phyloP scores from a whole-genome alignment of 495 filamentous ascomycete species.

The Penicillium parvum region DNA sequence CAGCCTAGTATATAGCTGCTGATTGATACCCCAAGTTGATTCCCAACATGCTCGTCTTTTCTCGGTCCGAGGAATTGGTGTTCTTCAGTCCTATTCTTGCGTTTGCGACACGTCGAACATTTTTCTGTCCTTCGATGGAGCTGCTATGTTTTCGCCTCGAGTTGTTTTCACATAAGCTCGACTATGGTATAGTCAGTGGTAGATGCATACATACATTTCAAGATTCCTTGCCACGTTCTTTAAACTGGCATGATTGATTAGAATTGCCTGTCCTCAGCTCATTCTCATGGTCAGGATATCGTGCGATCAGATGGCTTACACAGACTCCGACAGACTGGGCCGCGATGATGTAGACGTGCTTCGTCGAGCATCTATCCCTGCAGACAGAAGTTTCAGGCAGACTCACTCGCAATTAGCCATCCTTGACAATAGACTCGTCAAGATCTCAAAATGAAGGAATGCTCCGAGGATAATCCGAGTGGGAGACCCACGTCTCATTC shows the following conservation, averaged over 20 bases:
- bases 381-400: conserved; percentile 6
- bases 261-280: too few relatives aligned
- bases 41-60: background rate
- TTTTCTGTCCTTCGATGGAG: too few relatives aligned
- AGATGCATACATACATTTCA: too few relatives aligned
- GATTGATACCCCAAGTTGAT: conserved; percentile 14
- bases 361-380: background rate
- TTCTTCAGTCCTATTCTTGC: background rate
- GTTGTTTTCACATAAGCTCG: background rate
- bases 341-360: conserved; percentile 1
- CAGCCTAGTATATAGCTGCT: conserved; percentile 3
- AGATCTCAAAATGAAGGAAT: conserved; percentile 5
- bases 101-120: conserved; percentile 15
- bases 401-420: too few relatives aligned
- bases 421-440: background rate
- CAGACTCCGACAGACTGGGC: too few relatives aligned
- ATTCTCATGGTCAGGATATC: too few relatives aligned
- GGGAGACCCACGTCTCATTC: conserved; percentile 2
- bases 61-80: background rate
- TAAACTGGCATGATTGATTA: too few relatives aligned
- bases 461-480: conserved; percentile 3
- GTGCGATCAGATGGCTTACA: too few relatives aligned
- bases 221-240: too few relatives aligned
- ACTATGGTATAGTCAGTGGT: too few relatives aligned
- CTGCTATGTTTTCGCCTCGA: too few relatives aligned